phyloP scores from a whole-genome alignment of 1,284 basidiomycete species.

The Rhodotorula sp. region DNA sequence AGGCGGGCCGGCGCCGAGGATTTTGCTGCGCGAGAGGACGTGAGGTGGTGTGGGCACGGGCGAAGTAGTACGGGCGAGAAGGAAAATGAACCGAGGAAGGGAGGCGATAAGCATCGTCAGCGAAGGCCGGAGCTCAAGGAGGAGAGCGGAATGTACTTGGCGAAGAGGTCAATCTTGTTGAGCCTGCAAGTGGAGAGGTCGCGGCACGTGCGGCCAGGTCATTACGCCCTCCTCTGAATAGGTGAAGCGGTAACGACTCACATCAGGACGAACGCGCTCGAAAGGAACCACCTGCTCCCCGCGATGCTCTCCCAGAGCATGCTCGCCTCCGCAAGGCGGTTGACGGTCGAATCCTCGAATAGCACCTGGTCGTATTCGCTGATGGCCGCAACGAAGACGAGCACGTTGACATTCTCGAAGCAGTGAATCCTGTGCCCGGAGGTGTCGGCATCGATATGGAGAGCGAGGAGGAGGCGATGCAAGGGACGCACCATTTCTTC shows the following conservation, averaged over 20 bases:
- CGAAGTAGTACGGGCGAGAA: not conserved
- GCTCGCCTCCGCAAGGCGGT: conserved; percentile 30
- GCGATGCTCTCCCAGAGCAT: conserved; percentile 37
- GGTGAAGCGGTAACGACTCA: not conserved
- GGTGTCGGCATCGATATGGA: too few relatives aligned
- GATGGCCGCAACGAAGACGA: conserved; percentile 41
- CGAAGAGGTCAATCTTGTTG: conserved; percentile 74
- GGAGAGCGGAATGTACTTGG: conserved; percentile 49
- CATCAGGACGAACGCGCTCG: conserved; percentile 29
- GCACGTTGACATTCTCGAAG: conserved; percentile 41
- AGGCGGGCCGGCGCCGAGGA: conserved; percentile 16
- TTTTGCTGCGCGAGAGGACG: conserved; percentile 60
- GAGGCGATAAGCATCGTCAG: not conserved
- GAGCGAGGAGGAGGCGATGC: not conserved
- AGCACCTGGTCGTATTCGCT: conserved; percentile 34
- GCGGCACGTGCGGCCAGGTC: too few relatives aligned
- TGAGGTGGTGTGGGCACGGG: too few relatives aligned
- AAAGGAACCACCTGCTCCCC: conserved; percentile 27
- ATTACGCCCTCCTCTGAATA: too few relatives aligned
- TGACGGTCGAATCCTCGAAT: conserved; percentile 31
- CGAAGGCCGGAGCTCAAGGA: too few relatives aligned
- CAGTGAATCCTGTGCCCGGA: conserved; percentile 25
- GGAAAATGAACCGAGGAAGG: not conserved
- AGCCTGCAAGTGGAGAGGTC: conserved; percentile 11
- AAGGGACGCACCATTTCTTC: conserved; percentile 33